Base-by-base conservation (phyloP, 345 rosid genomes). In the Ceriops tagal region DNA sequence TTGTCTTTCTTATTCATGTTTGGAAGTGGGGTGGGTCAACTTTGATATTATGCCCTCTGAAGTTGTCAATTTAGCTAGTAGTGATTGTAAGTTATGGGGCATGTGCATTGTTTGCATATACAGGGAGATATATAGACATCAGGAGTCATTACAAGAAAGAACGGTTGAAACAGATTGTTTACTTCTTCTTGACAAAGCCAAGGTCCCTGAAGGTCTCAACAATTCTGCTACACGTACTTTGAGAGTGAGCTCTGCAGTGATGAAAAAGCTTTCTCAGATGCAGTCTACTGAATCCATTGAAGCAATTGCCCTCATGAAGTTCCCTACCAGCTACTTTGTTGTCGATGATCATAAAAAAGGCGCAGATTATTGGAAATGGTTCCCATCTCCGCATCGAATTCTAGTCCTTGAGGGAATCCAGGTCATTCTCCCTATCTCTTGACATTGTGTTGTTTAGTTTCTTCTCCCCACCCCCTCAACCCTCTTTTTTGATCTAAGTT, bases 241-340 rank as follows among this genome's bases (percentile, higher is more conserved):
- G 71, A 82, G 80, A 31, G 79, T 87, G 24, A 86, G 78, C 74
- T 69, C 91, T 65, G 58, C 71, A 58, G 88, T 89, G 62, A 87
- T 91, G 97, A 86, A 82, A 75, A 91, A 87, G 72, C 85, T 91
- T 78, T 87, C 88, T 64, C 92, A 93, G 57, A 67, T 91, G 24
- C 85, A 91, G 69, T 86, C 97, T 24, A 66, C 76, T 60, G 92
- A 89, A 69, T 87, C 95, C 65, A 79, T 84, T 56, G 91, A 87
- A 79, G 95, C 88, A 22, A 77, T 85, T 59, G 95, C 97, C 39
- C 66, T 91, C 13, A 56, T 56, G 59, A 56, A 56, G 28, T 56
- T 56, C 59, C 59, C 59, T 27, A 56, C 59, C 30, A 24, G 30
- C 30, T 56, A 56, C 30, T 56, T 56, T 27, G 28, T 56, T 22